Evolutionary conservation across 306 rosid genomes (phyloP), one percentile per base, ranked within the genome.

Genomic region (Vigna unguiculata): DNA sequence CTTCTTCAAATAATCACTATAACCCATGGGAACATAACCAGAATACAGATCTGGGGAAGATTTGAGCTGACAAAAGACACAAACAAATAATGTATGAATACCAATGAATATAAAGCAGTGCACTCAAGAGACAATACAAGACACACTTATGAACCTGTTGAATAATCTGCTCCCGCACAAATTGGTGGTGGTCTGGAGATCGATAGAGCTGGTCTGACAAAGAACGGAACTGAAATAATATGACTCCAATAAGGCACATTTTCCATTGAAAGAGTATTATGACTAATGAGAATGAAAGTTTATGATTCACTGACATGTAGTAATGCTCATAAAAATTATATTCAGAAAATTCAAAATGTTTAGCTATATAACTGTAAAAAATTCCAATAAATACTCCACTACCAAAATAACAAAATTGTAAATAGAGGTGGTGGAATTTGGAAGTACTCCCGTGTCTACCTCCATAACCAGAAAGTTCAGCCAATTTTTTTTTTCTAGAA

Each of bases 141-240:
- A 36, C 9, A 46, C 25, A 70, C 13, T 41, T 74, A 73, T 69
- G 7, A 84, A 95, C 99, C 99, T 95, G 99, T 71, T 53, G 73
- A 88, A 86, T 32, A 85, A 95, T 81, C 76, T 92, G 97, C 78
- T 89, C 91, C 75, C 99, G 80, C 71, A 95, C 99, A 83, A 85
- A 79, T 41, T 87, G 86, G 83, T 95, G 97, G 78, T 89, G 89
- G 19, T 85, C 93, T 15, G 92, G 79, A 75, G 99, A 90, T 34
- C 99, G 96, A 68, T 95, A 92, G 19, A 95, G 92, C 69, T 95
- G 99, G 83, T 95, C 99, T 16, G 99, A 95, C 80, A 95, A 82
- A 69, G 99, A 87, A 57, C 97, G 97, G 83, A 95, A 95, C 99
- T 95, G 92, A 45, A 66, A 84, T 68, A 82, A 80, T 43, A 76